phyloP scores from a whole-genome alignment of 768 basidiomycete genomes.

The Naganishia randhawae region DNA sequence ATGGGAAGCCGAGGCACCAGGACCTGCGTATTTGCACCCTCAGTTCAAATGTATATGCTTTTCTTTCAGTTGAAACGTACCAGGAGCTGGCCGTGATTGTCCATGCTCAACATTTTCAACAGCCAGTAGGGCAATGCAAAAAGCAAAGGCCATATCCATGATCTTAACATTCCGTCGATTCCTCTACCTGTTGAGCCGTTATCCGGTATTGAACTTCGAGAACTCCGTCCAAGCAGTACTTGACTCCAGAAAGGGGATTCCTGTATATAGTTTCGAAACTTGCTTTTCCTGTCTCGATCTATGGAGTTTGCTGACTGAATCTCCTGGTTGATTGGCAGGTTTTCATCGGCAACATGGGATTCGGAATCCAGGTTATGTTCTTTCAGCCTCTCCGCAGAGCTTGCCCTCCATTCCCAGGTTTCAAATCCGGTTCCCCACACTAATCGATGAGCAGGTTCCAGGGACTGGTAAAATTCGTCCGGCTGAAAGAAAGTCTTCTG shows the following conservation, averaged over 20 bases:
- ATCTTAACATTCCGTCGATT: constrained; percentile 39
- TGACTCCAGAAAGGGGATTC: background rate
- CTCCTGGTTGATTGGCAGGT: background rate
- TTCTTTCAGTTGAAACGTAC: constrained; percentile 43
- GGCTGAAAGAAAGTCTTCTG: constrained; percentile 82
- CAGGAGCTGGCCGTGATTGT: constrained; percentile 63
- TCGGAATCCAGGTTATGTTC: background rate
- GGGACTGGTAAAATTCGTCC: constrained; percentile 91
- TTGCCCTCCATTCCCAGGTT: constrained; percentile 86
- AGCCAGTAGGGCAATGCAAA: constrained; percentile 76
- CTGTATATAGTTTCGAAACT: background rate
- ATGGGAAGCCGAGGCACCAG: constrained; percentile 70
- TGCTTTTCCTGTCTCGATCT: background rate
- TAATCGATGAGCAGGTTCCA: constrained; percentile 82
- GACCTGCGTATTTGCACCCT: constrained; percentile 55
- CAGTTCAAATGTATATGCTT: background rate
- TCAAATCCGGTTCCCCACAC: constrained; percentile 88
- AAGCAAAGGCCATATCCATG: constrained; percentile 65
- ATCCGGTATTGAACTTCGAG: background rate
- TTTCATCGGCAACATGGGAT: background rate
- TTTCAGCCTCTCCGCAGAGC: background rate
- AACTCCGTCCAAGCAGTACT: background rate
- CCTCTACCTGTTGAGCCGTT: too few species aligned
- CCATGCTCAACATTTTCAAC: constrained; percentile 60
- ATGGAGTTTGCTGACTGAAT: background rate